Base-by-base conservation (phyloP, 352 stramenopile genomes). In the Phytophthora syringae region DNA sequence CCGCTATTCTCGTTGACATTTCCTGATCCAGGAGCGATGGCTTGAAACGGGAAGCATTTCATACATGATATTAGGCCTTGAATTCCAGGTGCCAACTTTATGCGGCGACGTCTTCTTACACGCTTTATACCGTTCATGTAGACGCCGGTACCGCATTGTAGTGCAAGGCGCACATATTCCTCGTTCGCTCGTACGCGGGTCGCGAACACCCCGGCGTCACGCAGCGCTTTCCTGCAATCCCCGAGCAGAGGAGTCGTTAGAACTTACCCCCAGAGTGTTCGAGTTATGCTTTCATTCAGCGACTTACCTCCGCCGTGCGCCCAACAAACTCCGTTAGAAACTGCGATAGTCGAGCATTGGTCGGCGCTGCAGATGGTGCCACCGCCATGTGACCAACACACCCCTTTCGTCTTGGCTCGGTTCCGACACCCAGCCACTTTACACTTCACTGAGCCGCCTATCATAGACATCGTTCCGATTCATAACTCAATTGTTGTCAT, bases 121-220 rank as follows among this genome's bases (percentile, higher is more conserved):
- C n/a, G 22, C 13, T 20, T 22, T 53, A 64, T 47, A 40, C 20
- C 34, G 52, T 18, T 57, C 37, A 42, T 40, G 52, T 66, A 5
- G 45, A 32, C 9, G 49, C 30, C 52, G 54, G 21, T 6, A 55
- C 39, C 20, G 58, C 56, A 18, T 69, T 71, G 56, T 75, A 82
- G 56, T 88, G 79, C 42, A 75, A 82, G 6, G 72, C 71, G 66
- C 79, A 88, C 37, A 73, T 80, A 60, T 89, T 88, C 28, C 71
- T 56, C 0, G 80, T 89, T 21, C 80, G 76, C 54, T 88, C 78
- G 61, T 89, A 89, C n/a, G 80, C 80, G 39, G 78, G 80, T 15
- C 74, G 71, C 22, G 60, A 66, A 37, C 75, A 83, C 22, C 66
- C 61, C 2, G 39, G 40, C 18, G 67, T 69, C n/a, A 77, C 52